Base-by-base conservation (phyloP, 1,284 basidiomycete genomes). In the Thelephora terrestris region DNA sequence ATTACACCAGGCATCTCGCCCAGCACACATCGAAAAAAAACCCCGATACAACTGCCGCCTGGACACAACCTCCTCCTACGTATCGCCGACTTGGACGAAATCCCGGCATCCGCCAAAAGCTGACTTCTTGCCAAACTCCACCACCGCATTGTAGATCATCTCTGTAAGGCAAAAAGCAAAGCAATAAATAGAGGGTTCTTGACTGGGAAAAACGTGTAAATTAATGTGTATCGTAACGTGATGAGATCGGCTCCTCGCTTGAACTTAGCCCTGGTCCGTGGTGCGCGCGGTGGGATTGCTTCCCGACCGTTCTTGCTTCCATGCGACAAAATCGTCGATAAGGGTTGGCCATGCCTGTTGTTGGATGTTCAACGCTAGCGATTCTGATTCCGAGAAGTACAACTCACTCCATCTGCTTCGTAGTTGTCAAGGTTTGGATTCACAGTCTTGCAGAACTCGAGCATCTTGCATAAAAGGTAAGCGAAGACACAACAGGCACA, bases 321-420 rank as follows among this genome's bases (percentile, higher is more conserved):
- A 85, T 9, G 59, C 62, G 5, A 79, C 80, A 57, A 85, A 88
- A 51, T 86, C 83, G 57, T 88, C 85, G 18, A 88, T 60, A 55
- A 87, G 64, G 9, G 81, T 83, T 1, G 85, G 85, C 85, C 85
- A 88, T 7, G 85, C 85, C 83, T 87, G 48, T 7, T 48, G 50
- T 35, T 45, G 48, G 45, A 53, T 46, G 52, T 46, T 44, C 17
- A 43, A 45, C 21, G 35, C 25, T 43, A 32, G 32, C 40, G 7
- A 24, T 29, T 7, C 5, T 20, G 32, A 35, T 3, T 16, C 14
- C 20, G 5, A 17, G 50, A 46, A 34, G 25, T 47, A 47, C 25
- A 27, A 69, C 78, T 51, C 56, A 87, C 85, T 50, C 79, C 85
- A 50, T 88, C 86, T 7, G 74, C 67, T 56, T 87, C 82, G 56